Percentiles rank a stretch among this genome's conserved stretches.
Conservation (phyloP, 2,329 filamentous ascomycete genomes). For the Leptoxyphium fumago region DNA sequence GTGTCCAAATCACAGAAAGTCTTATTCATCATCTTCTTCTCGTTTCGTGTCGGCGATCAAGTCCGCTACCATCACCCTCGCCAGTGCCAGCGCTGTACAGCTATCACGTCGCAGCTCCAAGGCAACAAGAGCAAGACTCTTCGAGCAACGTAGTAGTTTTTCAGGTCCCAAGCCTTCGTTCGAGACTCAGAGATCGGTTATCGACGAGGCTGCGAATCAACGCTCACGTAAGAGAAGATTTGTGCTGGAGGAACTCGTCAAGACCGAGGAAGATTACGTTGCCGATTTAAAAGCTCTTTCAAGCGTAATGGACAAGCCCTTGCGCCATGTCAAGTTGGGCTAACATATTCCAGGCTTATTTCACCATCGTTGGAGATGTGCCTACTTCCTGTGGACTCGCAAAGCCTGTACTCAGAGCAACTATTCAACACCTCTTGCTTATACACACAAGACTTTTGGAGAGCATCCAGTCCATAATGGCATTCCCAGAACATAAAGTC, state of each 20-base stretch:
- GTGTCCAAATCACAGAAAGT: constrained; percentile 39
- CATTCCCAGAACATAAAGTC: constrained; percentile 40
- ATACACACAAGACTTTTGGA: constrained; percentile 70
- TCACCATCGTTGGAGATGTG: constrained; percentile 23
- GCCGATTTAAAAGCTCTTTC: constrained; percentile 73
- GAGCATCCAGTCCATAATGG: constrained; percentile 64
- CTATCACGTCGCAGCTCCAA: constrained; percentile 41
- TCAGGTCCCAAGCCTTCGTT: constrained; percentile 51
- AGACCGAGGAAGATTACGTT: constrained; percentile 78
- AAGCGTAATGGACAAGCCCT: constrained; percentile 42
- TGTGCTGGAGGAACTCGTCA: constrained; percentile 72
- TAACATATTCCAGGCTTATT: constrained; percentile 26
- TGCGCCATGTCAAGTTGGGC: too few species aligned
- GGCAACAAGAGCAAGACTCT: constrained; percentile 44
- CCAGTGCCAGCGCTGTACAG: constrained; percentile 53
- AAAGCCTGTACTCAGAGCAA: constrained; percentile 15
- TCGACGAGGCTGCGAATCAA: constrained; percentile 56
- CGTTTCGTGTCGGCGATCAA: constrained; percentile 68
- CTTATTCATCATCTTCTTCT: constrained; percentile 45
- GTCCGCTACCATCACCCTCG: constrained; percentile 65
- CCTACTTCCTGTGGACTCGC: constrained; percentile 13
- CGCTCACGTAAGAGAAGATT: constrained; percentile 62
- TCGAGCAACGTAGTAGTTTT: constrained; percentile 41
- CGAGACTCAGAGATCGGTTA: constrained; percentile 37
- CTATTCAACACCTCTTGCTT: constrained; percentile 40